A percentile compares a stretch with the other conserved stretches of the same genome.
Conservation (phyloP, 306 rosid genomes). For the Cicer judaicum region DNA sequence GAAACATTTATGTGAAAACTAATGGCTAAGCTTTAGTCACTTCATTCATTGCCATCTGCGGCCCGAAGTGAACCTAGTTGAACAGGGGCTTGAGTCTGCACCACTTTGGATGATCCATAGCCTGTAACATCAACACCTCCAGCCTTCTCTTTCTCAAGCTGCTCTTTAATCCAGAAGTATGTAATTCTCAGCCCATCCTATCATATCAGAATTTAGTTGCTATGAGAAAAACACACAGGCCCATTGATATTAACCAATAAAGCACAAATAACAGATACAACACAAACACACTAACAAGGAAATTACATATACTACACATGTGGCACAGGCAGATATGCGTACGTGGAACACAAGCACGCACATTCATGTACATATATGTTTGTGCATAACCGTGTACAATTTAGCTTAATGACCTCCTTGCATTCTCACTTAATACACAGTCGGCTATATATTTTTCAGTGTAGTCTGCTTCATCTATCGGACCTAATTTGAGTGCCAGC, state of each 20-base stretch:
- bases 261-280: background rate
- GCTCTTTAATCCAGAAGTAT: conserved; percentile 96
- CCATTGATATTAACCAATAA: background rate
- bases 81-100: conserved; percentile 95
- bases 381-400: background rate
- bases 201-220: conserved; percentile 33
- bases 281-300: background rate
- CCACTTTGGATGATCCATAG: conserved; percentile 95
- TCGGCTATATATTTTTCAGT: background rate
- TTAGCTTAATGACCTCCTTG: background rate
- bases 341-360: background rate
- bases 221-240: conserved; percentile 3
- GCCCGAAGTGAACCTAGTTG: conserved; percentile 95
- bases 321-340: background rate
- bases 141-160: conserved; percentile 93
- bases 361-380: background rate
- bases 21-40: conserved; percentile 8
- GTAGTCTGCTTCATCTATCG: background rate
- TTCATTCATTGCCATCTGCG: conserved; percentile 88
- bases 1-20: conserved; percentile 17
- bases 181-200: conserved; percentile 96
- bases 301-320: background rate
- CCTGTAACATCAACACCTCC: conserved; percentile 68
- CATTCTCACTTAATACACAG: background rate
- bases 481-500: background rate